Conservation (phyloP, 108 stramenopile genomes). For the Nitzschia sp. region DNA sequence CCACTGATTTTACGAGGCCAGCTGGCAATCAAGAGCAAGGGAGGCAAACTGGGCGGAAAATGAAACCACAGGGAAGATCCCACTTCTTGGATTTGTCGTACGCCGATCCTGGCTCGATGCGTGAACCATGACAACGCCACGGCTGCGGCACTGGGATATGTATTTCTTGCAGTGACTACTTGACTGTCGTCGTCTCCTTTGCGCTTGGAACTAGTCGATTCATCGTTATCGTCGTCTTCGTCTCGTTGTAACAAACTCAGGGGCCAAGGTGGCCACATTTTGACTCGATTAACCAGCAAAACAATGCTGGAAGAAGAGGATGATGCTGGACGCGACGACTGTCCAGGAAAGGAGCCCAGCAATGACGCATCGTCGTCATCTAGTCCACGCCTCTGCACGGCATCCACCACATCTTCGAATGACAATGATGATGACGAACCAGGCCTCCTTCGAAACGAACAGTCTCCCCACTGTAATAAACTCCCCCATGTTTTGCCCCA, state of each 20-base stretch:
- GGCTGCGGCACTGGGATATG: conserved; percentile 22
- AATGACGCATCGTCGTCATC: too few relatives aligned
- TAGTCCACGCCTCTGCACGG: too few relatives aligned
- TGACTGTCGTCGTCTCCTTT: background rate
- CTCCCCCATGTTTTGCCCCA: too few relatives aligned
- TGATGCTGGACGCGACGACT: too few relatives aligned
- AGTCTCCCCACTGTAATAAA: too few relatives aligned
- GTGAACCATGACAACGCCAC: conserved; percentile 28
- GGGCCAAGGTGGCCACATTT: conserved; percentile 63
- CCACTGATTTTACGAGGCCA: conserved; percentile 44
- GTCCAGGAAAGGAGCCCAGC: too few relatives aligned
- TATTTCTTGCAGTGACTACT: background rate
- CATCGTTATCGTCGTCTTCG: background rate
- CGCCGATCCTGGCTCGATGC: conserved; percentile 26
- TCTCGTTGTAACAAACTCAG: conserved; percentile 38
- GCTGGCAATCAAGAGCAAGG: conserved; percentile 58
- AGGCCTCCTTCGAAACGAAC: too few relatives aligned
- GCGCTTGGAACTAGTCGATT: background rate
- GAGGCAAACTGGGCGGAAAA: conserved; percentile 74
- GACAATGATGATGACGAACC: too few relatives aligned
- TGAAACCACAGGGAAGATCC: conserved; percentile 71
- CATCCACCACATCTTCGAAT: too few relatives aligned
- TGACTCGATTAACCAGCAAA: background rate
- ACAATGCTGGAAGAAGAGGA: too few relatives aligned
- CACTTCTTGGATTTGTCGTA: conserved; percentile 39